Conservation (phyloP, 768 basidiomycete species). For the Tulasnella sp. region DNA sequence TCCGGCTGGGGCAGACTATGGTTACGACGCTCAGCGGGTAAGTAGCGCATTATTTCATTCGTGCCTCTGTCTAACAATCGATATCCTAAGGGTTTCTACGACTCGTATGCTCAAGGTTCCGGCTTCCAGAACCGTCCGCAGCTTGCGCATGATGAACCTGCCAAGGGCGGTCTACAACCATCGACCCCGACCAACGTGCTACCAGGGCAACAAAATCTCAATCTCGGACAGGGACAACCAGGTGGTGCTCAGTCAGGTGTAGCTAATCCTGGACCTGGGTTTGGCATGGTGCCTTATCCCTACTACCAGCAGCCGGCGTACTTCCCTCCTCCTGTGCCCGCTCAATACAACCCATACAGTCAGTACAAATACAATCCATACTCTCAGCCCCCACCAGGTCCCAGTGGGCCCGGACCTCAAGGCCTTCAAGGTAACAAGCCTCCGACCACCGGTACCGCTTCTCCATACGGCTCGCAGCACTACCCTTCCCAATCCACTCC, state of each 20-base stretch:
- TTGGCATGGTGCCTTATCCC: conserved; percentile 21
- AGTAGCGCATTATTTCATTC: background rate
- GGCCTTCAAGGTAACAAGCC: conserved; percentile 3
- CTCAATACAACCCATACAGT: conserved; percentile 23
- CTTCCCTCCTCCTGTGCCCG: conserved; percentile 4
- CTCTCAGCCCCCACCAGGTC: conserved; percentile 9
- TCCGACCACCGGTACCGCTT: background rate
- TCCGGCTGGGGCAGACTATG: conserved; percentile 26
- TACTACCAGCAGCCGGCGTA: conserved; percentile 22
- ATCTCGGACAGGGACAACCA: conserved; percentile 12
- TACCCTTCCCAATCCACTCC: conserved; percentile 14
- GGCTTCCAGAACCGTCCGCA: conserved; percentile 24
- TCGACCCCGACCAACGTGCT: conserved; percentile 19
- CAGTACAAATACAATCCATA: conserved; percentile 16
- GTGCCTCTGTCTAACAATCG: background rate
- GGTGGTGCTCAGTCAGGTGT: conserved; percentile 4
- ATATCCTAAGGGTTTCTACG: conserved; percentile 18
- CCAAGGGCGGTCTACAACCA: background rate
- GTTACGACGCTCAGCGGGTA: conserved; percentile 24
- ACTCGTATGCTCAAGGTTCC: conserved; percentile 23
- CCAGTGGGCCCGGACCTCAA: conserved; percentile 1
- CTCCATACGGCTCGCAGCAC: conserved; percentile 21
- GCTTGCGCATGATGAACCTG: conserved; percentile 20
- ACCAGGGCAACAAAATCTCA: conserved; percentile 15
- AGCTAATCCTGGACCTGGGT: background rate